Base-by-base conservation (phyloP, 1,284 basidiomycete genomes). In the Apiotrichum siamense region DNA sequence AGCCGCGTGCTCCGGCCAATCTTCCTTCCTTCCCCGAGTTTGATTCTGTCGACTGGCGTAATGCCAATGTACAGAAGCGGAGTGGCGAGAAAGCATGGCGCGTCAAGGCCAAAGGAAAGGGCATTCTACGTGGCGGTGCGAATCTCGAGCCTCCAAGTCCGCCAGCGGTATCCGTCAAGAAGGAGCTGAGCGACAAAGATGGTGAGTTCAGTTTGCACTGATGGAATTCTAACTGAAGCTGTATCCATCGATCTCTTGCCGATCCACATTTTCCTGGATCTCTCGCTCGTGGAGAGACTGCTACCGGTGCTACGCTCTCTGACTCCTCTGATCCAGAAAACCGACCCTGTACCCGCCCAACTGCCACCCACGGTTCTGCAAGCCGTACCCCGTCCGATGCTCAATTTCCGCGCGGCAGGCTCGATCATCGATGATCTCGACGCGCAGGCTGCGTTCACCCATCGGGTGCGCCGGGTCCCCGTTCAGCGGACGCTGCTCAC, bases 211-310 rank as follows among this genome's bases (percentile, higher is more conserved):
- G 17, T 12, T 17, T 13, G 5, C 33, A 7, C 33, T 15, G 3
- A 9, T 10, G 1, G 6, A 24, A 21, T 12, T 25, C 54, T 55
- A 49, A 58, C 49, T 18, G 24, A 48, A 64, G 65, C 65, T 6
- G 61, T 60, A 2, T 17, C 37, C 1, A 31, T 66, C 5, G 41
- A 74, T 18, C 50, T 85, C 6, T 74, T 77, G 2, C 83, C 87
- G 2, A 61, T 89, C 7, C 88, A 89, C 62, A 39, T 86, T 13
- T 88, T 88, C 64, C 50, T 87, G 27, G 88, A 92, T 65, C 73
- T 88, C n/a, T 80, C 77, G 65, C 59, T 74, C 70, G 42, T 73
- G 75, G 60, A 76, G 68, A 47, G 75, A 59, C 47, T 77, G 61
- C 48, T 66, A 41, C 61, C 63, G 33, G 49, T 72, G 54, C 57